Percentiles rank a stretch among this genome's conserved stretches.
These are phyloP conservation scores for Neofusicoccum parvum DNA, from an alignment of 2,329 filamentous ascomycete genomes.

Conservation along the genomic window DNA sequence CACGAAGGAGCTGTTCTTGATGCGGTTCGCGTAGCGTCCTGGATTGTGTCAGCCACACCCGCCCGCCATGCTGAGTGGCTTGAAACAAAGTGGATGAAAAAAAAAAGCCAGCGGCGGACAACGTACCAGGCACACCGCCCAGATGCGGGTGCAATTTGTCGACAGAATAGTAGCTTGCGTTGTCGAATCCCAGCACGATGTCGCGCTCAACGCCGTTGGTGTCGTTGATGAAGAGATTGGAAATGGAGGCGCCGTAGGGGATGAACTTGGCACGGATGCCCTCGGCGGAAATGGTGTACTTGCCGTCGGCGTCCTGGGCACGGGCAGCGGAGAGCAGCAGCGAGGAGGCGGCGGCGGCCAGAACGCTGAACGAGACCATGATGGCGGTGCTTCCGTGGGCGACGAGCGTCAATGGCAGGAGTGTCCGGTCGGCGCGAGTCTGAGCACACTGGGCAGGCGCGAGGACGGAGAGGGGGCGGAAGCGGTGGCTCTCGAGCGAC, in stretches of 20 bases:
- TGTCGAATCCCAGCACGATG: conserved; percentile 74
- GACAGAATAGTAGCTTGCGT: conserved; percentile 68
- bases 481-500: neutral
- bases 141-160: conserved; percentile 71
- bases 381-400: neutral
- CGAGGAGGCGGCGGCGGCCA: neutral
- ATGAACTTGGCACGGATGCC: conserved; percentile 71
- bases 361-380: neutral
- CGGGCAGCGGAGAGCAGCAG: neutral
- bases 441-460: neutral
- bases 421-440: neutral
- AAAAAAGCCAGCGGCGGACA: too few species aligned
- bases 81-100: neutral
- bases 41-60: neutral
- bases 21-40: conserved; percentile 75
- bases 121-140: conserved; percentile 66
- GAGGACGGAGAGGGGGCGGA: neutral
- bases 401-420: neutral
- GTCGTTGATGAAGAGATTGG: conserved; percentile 71
- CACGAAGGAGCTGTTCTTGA: conserved; percentile 73
- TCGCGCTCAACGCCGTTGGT: conserved; percentile 69
- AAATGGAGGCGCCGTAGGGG: conserved; percentile 72
- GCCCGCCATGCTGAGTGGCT: neutral
- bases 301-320: conserved; percentile 46
- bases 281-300: conserved; percentile 71